These are phyloP conservation scores for Podospora didyma DNA, from an alignment of 495 filamentous ascomycete species.

Conservation along the genomic window DNA sequence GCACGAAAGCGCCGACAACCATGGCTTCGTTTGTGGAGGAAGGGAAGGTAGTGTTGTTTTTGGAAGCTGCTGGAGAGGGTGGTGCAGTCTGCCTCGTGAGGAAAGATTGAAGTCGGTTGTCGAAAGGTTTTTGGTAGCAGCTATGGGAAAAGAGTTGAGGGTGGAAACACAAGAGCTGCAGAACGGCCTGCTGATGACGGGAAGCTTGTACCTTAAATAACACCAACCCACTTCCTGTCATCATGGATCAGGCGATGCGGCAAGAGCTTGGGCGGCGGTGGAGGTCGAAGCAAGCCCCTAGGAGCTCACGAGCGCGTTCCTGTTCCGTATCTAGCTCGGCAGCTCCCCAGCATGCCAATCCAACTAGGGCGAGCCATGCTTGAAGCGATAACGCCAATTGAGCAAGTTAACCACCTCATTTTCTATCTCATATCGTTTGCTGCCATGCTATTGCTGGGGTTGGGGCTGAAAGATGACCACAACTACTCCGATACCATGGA, in stretches of 20 bases:
- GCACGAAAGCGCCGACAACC: slow-evolving; percentile 23
- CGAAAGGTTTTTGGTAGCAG: no score
- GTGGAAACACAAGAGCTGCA: no score
- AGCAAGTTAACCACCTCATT: slow-evolving; percentile 16
- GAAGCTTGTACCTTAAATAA: not conserved
- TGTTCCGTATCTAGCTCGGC: not conserved
- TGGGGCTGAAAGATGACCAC: not conserved
- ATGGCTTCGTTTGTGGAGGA: slow-evolving; percentile 20
- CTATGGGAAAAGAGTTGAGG: no score
- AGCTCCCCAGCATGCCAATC: not conserved
- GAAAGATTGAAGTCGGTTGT: no score
- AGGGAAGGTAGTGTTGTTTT: not conserved
- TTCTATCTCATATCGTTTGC: not conserved
- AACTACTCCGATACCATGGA: no score
- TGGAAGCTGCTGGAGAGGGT: not conserved
- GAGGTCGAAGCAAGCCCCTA: not conserved
- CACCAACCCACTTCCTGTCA: not conserved
- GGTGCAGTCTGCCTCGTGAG: no score
- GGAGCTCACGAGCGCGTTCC: not conserved
- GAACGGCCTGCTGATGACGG: no score
- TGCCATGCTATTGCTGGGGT: not conserved
- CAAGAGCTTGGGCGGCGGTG: not conserved
- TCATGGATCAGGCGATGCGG: not conserved
- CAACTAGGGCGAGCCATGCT: not conserved
- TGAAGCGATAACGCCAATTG: slow-evolving; percentile 7